Conservation (phyloP, 805 yeast species). For the Priceomyces fermenticarens region DNA sequence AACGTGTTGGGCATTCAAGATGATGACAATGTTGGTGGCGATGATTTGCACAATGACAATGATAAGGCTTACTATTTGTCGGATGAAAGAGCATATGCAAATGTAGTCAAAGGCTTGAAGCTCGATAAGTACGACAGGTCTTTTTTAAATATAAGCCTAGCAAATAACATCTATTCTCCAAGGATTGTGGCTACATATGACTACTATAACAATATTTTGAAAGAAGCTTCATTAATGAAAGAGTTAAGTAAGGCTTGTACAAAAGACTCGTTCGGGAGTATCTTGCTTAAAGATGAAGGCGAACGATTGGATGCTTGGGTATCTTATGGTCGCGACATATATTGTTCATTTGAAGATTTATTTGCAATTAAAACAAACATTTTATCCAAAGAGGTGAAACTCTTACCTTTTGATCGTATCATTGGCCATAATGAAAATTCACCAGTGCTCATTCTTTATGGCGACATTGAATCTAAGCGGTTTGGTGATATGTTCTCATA, state of each 20-base stretch:
- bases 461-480: constrained; percentile 48
- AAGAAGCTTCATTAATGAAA: constrained; percentile 18
- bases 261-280: constrained; percentile 33
- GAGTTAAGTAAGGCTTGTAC: constrained; percentile 19
- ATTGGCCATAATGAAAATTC: constrained; percentile 49
- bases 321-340: constrained; percentile 48
- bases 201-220: constrained; percentile 34
- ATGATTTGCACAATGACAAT: constrained; percentile 10
- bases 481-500: constrained; percentile 59
- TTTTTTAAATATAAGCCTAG: constrained; percentile 43
- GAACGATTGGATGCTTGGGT: constrained; percentile 44
- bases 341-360: constrained; percentile 68
- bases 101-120: constrained; percentile 4
- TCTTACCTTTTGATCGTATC: constrained; percentile 57
- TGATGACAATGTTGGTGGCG: constrained; percentile 12
- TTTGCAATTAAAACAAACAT: constrained; percentile 70
- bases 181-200: constrained; percentile 62
- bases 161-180: constrained; percentile 53
- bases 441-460: constrained; percentile 67
- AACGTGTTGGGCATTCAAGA: constrained; percentile 10
- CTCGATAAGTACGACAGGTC: constrained; percentile 12
- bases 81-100: constrained; percentile 6
- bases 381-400: constrained; percentile 14
- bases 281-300: constrained; percentile 14
- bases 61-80: background rate